Conservation (phyloP, 2,329 filamentous ascomycete genomes). For the Colletotrichum destructivum region DNA sequence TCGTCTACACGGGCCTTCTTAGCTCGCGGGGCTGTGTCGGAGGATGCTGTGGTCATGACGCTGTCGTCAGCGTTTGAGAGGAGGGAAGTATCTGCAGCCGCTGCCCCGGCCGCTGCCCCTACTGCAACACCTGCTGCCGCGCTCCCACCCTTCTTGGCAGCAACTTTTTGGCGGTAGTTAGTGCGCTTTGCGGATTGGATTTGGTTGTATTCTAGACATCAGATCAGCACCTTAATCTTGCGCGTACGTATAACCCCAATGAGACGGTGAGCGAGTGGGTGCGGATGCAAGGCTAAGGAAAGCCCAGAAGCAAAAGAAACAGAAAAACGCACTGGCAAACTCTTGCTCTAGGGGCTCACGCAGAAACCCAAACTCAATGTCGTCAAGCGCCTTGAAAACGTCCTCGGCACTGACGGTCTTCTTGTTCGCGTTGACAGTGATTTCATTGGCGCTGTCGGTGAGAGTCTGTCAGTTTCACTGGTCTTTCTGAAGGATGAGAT, state of each 20-base stretch:
- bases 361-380: constrained; percentile 83
- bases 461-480: neutral
- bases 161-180: constrained; percentile 78
- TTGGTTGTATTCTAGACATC: constrained; percentile 75
- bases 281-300: neutral
- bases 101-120: constrained; percentile 55
- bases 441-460: constrained; percentile 76
- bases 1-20: constrained; percentile 66
- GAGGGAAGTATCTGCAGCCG: constrained; percentile 53
- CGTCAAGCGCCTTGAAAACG: constrained; percentile 83
- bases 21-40: constrained; percentile 54
- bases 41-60: constrained; percentile 49
- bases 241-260: neutral
- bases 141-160: constrained; percentile 70
- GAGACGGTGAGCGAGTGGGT: constrained; percentile 1
- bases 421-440: constrained; percentile 76
- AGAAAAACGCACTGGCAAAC: constrained; percentile 74
- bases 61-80: constrained; percentile 50
- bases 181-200: constrained; percentile 83
- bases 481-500: neutral
- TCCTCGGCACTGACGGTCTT: constrained; percentile 85
- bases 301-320: constrained; percentile 8
- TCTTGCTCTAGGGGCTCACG: constrained; percentile 79
- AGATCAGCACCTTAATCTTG: constrained; percentile 17
- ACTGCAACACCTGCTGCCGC: constrained; percentile 40